A percentile compares a stretch with the other conserved stretches of the same genome.
Evolutionary conservation across 768 basidiomycete species (phyloP).

Genomic region (Lactarius hatsudake): DNA sequence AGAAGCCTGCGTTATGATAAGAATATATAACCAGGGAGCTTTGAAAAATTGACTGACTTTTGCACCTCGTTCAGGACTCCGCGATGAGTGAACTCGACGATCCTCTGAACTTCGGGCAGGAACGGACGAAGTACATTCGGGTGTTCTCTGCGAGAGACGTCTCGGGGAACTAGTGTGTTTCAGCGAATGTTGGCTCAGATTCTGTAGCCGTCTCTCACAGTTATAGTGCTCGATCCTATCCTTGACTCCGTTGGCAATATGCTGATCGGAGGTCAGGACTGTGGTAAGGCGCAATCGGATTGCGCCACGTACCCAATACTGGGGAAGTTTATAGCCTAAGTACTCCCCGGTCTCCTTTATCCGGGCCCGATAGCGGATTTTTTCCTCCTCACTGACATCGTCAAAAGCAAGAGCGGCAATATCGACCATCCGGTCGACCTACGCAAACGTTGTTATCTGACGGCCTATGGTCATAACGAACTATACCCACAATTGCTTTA

Average conservation of each 20-base stretch:
- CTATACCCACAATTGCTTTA: conserved; percentile 37
- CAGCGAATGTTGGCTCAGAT: not conserved
- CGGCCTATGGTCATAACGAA: not conserved
- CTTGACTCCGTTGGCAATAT: conserved; percentile 57
- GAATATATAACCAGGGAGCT: conserved; percentile 28
- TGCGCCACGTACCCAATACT: conserved; percentile 47
- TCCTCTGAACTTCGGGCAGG: conserved; percentile 50
- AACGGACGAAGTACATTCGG: conserved; percentile 50
- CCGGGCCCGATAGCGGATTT: conserved; percentile 33
- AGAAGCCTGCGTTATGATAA: conserved; percentile 38
- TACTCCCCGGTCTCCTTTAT: conserved; percentile 46
- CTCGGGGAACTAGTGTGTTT: conserved; percentile 45
- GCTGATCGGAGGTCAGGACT: conserved; percentile 37
- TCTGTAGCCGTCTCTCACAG: conserved; percentile 38
- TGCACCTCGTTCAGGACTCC: conserved; percentile 43
- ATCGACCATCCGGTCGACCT: conserved; percentile 37
- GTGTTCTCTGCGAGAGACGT: conserved; percentile 46
- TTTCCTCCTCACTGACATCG: conserved; percentile 37
- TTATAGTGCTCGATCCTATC: conserved; percentile 67
- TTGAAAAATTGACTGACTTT: conserved; percentile 40
- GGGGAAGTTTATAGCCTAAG: conserved; percentile 53
- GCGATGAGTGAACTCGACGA: conserved; percentile 50
- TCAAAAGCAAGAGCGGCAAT: conserved; percentile 38
- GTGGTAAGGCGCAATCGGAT: not conserved
- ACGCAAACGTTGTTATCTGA: not conserved